Evolutionary conservation across 1,139 yeast genomes (phyloP), one percentile per base, ranked within the genome.

Genomic region (Suhomyces coccinellae): DNA sequence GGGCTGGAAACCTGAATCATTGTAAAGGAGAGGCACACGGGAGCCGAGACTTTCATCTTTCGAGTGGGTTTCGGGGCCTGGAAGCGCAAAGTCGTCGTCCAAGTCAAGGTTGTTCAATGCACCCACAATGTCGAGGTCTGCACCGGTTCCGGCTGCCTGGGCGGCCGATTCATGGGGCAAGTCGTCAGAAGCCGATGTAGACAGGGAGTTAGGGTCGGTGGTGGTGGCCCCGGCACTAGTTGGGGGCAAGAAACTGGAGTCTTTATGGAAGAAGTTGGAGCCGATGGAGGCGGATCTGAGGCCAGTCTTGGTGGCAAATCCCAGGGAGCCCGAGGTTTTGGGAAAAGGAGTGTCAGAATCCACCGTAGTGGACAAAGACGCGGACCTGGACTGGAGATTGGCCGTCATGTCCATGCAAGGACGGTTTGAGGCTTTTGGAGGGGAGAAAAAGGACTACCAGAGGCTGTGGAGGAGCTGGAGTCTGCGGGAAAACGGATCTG

Each of bases 41-140:
- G 33, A 4, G 33, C 11, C 16, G 9, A 11, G 13, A 4, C 14
- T 6, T 3, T 30, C 33, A 8, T 26, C 29, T 26, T 26, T 10
- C 6, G 33, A 13, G 16, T 12, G 14, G 33, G 12, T 30, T 26
- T 26, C 29, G n/a, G n/a, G 29, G 29, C 31, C 8, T 12, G 47
- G 41, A 31, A 42, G 37, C 20, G 33, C 26, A 40, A 60, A 53
- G 15, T 70, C 77, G 24, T 66, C 76, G 47, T 71, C 76, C 48
- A 73, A 62, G 52, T 71, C 66, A 38, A 73, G 63, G 40, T 65
- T 70, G 35, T 67, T 68, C 35, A 73, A 59, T 8, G 77, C 75
- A 7, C 74, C 77, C 29, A 73, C 76, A 33, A 73, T 69, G 47
- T 72, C 77, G 52, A 72, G 63, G 36, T 63, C 52, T 14, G 47